phyloP scores from a whole-genome alignment of 2,329 filamentous ascomycete genomes.

The Monilinia fructigena region DNA sequence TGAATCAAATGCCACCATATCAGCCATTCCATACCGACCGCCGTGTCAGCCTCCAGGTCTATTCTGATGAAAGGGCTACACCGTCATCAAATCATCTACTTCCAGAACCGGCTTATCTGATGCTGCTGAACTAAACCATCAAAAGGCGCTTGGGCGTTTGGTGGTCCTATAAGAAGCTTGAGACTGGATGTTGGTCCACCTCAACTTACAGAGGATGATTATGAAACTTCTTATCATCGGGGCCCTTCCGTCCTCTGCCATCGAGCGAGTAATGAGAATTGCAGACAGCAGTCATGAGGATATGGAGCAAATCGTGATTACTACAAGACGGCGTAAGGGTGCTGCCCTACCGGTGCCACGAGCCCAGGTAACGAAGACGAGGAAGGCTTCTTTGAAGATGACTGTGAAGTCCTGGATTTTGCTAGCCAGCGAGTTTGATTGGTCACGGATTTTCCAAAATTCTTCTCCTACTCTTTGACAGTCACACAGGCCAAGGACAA shows the following conservation, averaged over 20 bases:
- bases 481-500: not conserved
- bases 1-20: slow-evolving; percentile 92
- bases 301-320: slow-evolving; percentile 76
- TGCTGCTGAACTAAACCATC: slow-evolving; percentile 26
- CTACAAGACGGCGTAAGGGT: slow-evolving; percentile 68
- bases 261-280: slow-evolving; percentile 60
- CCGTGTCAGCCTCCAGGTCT: slow-evolving; percentile 75
- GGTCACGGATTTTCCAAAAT: not conserved
- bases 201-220: slow-evolving; percentile 52
- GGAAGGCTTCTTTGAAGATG: slow-evolving; percentile 85
- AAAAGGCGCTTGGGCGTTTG: slow-evolving; percentile 57
- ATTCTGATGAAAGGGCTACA: slow-evolving; percentile 40
- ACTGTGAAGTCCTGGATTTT: slow-evolving; percentile 89
- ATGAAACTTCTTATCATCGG: slow-evolving; percentile 52
- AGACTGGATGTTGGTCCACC: slow-evolving; percentile 55
- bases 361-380: slow-evolving; percentile 56
- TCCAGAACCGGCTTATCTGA: slow-evolving; percentile 34
- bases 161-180: slow-evolving; percentile 51
- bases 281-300: slow-evolving; percentile 49
- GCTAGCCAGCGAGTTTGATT: slow-evolving; percentile 64
- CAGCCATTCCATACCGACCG: slow-evolving; percentile 94
- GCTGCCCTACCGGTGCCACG: slow-evolving; percentile 44
- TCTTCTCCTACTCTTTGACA: not conserved
- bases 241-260: slow-evolving; percentile 58
- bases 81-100: slow-evolving; percentile 32